Evolutionary conservation across 2,329 filamentous ascomycete species (phyloP), one percentile per base, ranked within the genome.

Genomic region (Shiraia sp.): DNA sequence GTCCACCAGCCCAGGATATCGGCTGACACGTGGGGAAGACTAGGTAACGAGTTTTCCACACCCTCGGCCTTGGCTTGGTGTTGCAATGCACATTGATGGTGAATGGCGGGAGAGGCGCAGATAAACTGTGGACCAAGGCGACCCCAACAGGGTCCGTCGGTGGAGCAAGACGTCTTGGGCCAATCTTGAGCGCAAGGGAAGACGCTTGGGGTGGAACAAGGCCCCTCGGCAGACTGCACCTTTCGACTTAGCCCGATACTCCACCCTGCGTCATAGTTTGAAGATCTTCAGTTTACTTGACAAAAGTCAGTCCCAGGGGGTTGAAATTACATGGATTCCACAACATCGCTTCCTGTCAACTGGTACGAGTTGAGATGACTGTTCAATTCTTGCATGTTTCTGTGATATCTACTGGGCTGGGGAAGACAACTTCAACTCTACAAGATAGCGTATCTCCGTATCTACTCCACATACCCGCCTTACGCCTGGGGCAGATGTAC

Each of bases 41-140:
- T 61, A 61, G 55, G 55, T 52, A 57, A 59, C 46, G 49, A 56
- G 30, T 57, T 58, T 61, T 57, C 46, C 47, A 56, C 39, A 44
- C 53, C 54, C 46, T 53, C 53, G 57, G 55, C 49, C 55, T 59
- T 59, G 56, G 55, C 55, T 15, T 53, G 54, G 46, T 52, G 57
- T 59, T 54, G 57, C 48, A 51, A 45, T 45, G 48, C 39, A 45
- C 47, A 44, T 44, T 51, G 47, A 49, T 51, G 40, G 43, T 47
- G 45, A 31, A 41, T 52, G 54, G 48, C 49, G 49, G 52, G 45
- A 51, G 53, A 53, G 50, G 50, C 54, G 52, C 50, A 52, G 46
- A 57, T 56, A 53, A 61, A 53, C 41, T 52, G 56, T 61, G 57
- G 57, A 52, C 42, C 47, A 45, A 51, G 55, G 48, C 52, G 39